phyloP scores from a whole-genome alignment of 352 stramenopile species.

The Phytophthora agathidicida region DNA sequence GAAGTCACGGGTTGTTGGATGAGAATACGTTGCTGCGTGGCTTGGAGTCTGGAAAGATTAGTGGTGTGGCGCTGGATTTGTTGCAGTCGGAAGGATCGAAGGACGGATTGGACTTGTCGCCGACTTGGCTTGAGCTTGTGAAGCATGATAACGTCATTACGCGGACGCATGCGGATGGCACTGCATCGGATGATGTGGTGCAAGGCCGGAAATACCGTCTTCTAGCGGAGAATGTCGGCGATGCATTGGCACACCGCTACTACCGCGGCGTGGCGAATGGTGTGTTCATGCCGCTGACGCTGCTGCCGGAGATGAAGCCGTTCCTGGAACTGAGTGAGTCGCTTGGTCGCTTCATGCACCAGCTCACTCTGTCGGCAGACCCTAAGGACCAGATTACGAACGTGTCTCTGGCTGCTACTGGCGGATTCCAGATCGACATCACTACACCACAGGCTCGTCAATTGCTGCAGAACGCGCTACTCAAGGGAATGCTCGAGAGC shows the following conservation, averaged over 20 bases:
- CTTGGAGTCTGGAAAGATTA: conserved; percentile 80
- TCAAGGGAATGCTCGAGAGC: conserved; percentile 78
- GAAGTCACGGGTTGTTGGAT: conserved; percentile 80
- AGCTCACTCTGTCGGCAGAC: conserved; percentile 67
- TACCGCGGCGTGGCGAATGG: conserved; percentile 84
- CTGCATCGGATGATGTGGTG: conserved; percentile 83
- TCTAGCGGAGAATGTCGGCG: conserved; percentile 81
- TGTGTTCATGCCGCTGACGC: conserved; percentile 82
- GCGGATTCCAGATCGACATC: conserved; percentile 78
- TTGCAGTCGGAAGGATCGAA: conserved; percentile 40
- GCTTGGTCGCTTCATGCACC: conserved; percentile 75
- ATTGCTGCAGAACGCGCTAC: conserved; percentile 70
- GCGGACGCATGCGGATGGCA: conserved; percentile 89
- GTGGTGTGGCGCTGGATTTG: conserved; percentile 84
- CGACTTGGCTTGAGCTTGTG: conserved; percentile 71
- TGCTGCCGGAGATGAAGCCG: conserved; percentile 82
- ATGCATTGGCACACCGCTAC: conserved; percentile 70
- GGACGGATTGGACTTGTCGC: conserved; percentile 33
- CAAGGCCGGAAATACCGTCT: conserved; percentile 69
- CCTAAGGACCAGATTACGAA: conserved; percentile 71
- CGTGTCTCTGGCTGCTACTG: conserved; percentile 65
- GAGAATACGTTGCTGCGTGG: conserved; percentile 74
- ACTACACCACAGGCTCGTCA: conserved; percentile 75
- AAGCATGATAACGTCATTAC: conserved; percentile 90
- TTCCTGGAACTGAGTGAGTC: conserved; percentile 75